Evolutionary conservation across 2,329 filamentous ascomycete genomes (phyloP), one percentile per base, ranked within the genome.

Genomic region (Sporothrix variecibatus): DNA sequence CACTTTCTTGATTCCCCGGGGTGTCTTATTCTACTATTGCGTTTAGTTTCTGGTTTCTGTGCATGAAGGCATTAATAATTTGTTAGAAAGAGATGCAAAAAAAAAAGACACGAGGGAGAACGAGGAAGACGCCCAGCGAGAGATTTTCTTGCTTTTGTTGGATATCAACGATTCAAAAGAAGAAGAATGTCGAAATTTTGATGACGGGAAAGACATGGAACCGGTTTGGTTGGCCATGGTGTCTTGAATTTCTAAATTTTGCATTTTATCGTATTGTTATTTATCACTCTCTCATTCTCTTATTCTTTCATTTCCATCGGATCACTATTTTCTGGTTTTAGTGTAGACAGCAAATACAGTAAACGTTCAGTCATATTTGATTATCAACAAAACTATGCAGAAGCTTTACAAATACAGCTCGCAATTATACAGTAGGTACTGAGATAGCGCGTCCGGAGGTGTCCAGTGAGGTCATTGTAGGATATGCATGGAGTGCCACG

Each of bases 1-100:
- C 26, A 46, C 74, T 74, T 75, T 73, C 38, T 75, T 76, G 70
- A 74, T 74, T 75, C 75, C 74, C 73, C 72, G 64, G 62, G 62
- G 51, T 69, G 64, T 65, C 70, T 60, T 17, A 38, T 34, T 71
- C 20, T 67, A 38, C 43, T 49, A 3, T 46, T 56, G 60, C 58
- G 60, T 56, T 72, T 65, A 43, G 62, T 58, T 38, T 43, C 53
- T 67, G 4, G 4, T 34, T 20, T 31, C 46, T 43, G 58, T 65
- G 17, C 46, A 34, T 23, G 46, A 23, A 60, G 71, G 49, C 62
- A 67, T 51, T 60, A 73, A 69, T 60, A 73, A 69, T 73, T 49
- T 26, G 31, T 69, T 67, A 1, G 12, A 23, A 69, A 9, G 17
- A 38, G 12, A 15, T 4, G 34, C 23, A 20, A 23, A 20, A 67